Percentiles rank a stretch among this genome's conserved stretches.
These are phyloP conservation scores for Giardia duodenalis DNA, from an alignment of 208 protist species.

Conservation along the genomic window DNA sequence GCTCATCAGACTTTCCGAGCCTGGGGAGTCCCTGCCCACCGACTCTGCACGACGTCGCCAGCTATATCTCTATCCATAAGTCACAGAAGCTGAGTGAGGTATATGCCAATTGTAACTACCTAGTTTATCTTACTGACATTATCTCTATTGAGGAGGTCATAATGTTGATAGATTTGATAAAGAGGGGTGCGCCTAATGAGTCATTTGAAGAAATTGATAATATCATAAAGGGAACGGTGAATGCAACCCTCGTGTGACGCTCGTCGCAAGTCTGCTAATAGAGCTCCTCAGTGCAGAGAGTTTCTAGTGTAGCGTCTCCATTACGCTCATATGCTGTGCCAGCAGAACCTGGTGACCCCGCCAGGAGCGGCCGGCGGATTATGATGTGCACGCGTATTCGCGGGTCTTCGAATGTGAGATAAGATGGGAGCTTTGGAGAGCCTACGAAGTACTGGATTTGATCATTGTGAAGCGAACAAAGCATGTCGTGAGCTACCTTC, in stretches of 20 bases:
- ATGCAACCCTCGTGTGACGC: too few species aligned
- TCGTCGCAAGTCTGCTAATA: too few species aligned
- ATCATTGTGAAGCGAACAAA: not conserved
- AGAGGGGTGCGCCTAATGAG: not conserved
- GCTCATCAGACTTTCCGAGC: not conserved
- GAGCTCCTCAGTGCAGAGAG: too few species aligned
- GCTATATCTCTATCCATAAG: not conserved
- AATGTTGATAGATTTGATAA: not conserved
- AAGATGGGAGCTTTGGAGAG: not conserved
- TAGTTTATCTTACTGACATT: not conserved
- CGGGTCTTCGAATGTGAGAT: not conserved
- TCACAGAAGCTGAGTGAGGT: not conserved
- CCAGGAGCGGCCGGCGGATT: not conserved
- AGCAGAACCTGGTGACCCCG: too few species aligned
- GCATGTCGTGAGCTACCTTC: not conserved
- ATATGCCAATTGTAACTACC: not conserved
- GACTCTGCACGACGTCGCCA: not conserved
- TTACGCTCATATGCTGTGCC: too few species aligned
- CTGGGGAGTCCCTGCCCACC: not conserved
- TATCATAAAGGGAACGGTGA: not conserved
- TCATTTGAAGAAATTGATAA: not conserved
- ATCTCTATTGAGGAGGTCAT: not conserved
- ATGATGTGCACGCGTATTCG: not conserved
- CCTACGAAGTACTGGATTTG: not conserved
- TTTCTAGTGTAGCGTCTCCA: too few species aligned